Evolutionary conservation across 257 asterid genomes (phyloP).

Genomic region (Voacanga thouarsii): DNA sequence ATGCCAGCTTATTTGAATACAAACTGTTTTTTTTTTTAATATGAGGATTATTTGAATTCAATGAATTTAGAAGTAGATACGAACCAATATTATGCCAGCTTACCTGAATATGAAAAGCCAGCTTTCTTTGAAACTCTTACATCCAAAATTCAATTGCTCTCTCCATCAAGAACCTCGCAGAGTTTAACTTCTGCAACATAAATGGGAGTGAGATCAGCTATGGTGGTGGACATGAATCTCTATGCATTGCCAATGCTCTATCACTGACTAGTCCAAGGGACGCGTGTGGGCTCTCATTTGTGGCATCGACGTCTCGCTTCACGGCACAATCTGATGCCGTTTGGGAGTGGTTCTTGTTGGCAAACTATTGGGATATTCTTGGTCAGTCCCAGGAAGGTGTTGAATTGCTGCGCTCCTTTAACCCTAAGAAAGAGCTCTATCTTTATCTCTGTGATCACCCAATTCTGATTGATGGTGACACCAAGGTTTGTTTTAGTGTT

Average conservation of each 20-base stretch:
- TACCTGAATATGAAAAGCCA: too few relatives aligned
- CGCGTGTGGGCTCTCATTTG: constrained; percentile 56
- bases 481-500: constrained; percentile 40
- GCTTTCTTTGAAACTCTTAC: too few relatives aligned
- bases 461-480: constrained; percentile 50
- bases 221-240: constrained; percentile 40
- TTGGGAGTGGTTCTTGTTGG: constrained; percentile 73
- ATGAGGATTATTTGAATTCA: too few relatives aligned
- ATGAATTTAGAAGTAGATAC: too few relatives aligned
- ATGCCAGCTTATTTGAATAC: too few relatives aligned
- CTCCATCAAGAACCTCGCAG: too few relatives aligned
- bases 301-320: constrained; percentile 52
- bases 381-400: constrained; percentile 35
- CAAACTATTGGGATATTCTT: constrained; percentile 54
- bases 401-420: constrained; percentile 22
- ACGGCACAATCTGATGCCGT: constrained; percentile 70
- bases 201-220: constrained; percentile 1
- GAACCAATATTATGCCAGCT: too few relatives aligned
- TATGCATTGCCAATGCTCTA: constrained; percentile 46
- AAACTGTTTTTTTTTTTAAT: too few relatives aligned
- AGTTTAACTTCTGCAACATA: too few relatives aligned
- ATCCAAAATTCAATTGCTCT: too few relatives aligned
- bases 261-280: constrained; percentile 74
- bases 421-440: constrained; percentile 61
- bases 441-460: constrained; percentile 56